Evolutionary conservation across 768 basidiomycete species (phyloP).

Genomic region (Guyanaporus albipodus): DNA sequence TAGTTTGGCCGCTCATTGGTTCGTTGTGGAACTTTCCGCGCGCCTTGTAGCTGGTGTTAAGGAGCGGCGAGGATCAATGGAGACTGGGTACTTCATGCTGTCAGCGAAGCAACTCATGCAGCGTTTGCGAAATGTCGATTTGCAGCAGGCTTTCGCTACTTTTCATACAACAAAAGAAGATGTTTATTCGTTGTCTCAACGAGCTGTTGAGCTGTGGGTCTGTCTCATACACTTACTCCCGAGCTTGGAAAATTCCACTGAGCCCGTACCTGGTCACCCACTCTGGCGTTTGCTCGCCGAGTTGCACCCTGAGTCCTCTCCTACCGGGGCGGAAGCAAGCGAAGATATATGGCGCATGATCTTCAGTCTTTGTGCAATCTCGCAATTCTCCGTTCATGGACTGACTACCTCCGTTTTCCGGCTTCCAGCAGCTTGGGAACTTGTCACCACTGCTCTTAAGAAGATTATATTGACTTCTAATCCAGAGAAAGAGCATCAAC

Average conservation of each 20-base stretch:
- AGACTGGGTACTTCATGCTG: constrained; percentile 20
- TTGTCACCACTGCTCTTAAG: constrained; percentile 55
- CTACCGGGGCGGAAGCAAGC: constrained; percentile 42
- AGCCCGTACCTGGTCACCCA: constrained; percentile 26
- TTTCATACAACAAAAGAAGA: constrained; percentile 27
- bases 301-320: constrained; percentile 28
- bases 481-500: constrained; percentile 37
- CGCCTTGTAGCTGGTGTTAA: constrained; percentile 34
- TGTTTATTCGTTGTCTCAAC: constrained; percentile 36
- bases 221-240: constrained; percentile 58
- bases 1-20: constrained; percentile 55
- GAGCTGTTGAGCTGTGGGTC: constrained; percentile 69
- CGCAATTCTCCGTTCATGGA: constrained; percentile 70
- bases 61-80: constrained; percentile 25
- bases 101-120: constrained; percentile 41
- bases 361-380: constrained; percentile 67
- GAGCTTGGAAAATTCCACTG: constrained; percentile 19
- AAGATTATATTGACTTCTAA: constrained; percentile 54
- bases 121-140: constrained; percentile 50
- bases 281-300: constrained; percentile 46
- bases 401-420: constrained; percentile 35
- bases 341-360: constrained; percentile 73
- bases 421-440: constrained; percentile 61
- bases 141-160: constrained; percentile 33
- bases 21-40: constrained; percentile 52